Evolutionary conservation across 768 basidiomycete genomes (phyloP).

Genomic region (Lactifluus volemus): DNA sequence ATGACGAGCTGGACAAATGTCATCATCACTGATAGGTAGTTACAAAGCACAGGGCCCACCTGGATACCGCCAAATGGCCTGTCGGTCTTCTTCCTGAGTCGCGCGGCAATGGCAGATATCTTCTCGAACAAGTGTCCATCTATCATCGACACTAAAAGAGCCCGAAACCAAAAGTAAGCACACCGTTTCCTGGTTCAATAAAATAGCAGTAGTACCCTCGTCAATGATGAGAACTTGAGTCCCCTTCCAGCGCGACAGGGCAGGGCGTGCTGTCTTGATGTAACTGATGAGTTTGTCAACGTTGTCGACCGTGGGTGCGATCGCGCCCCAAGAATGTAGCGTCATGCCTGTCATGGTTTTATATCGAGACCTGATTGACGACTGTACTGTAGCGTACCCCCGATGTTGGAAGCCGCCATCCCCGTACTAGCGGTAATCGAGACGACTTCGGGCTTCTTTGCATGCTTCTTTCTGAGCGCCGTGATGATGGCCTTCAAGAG

Average conservation of each 20-base stretch:
- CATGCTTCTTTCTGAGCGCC: conserved; percentile 39
- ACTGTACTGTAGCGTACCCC: conserved; percentile 30
- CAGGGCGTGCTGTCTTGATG: conserved; percentile 45
- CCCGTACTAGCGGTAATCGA: conserved; percentile 54
- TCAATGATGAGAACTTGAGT: conserved; percentile 56
- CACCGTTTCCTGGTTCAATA: too few relatives aligned
- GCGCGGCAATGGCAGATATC: conserved; percentile 42
- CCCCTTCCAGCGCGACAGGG: conserved; percentile 46
- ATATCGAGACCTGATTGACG: neutral
- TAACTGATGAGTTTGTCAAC: conserved; percentile 41
- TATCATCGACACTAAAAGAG: conserved; percentile 54
- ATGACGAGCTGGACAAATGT: conserved; percentile 37
- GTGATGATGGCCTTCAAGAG: conserved; percentile 49
- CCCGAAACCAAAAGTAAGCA: neutral
- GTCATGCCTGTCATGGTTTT: conserved; percentile 37
- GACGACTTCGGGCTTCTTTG: conserved; percentile 35
- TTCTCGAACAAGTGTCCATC: conserved; percentile 55
- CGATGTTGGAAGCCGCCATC: conserved; percentile 65
- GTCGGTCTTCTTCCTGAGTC: conserved; percentile 40
- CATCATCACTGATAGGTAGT: conserved; percentile 22
- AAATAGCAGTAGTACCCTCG: conserved; percentile 35
- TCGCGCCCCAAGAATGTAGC: conserved; percentile 53
- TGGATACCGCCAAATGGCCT: conserved; percentile 63
- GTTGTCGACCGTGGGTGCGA: conserved; percentile 41
- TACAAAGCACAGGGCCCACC: conserved; percentile 27